phyloP scores from a whole-genome alignment of 2,329 filamentous ascomycete species.

The Stromatinia cepivora region DNA sequence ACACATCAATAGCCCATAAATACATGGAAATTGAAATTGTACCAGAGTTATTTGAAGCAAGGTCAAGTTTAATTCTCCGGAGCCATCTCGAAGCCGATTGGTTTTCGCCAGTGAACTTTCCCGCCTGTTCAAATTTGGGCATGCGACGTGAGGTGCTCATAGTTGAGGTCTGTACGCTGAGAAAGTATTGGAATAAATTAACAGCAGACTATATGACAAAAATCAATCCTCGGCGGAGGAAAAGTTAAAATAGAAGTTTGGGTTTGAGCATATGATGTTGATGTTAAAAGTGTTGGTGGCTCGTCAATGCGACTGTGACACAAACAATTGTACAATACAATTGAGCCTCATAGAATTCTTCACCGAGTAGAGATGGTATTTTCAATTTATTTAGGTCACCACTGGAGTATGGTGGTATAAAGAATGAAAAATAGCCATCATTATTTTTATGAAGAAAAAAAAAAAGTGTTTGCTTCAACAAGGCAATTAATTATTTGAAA shows the following conservation, averaged over 20 bases:
- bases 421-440: not conserved
- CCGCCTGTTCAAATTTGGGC: constrained; percentile 6
- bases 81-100: constrained; percentile 17
- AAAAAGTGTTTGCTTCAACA: not conserved
- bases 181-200: too few species aligned
- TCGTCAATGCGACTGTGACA: not conserved
- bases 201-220: not conserved
- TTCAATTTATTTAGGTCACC: not conserved
- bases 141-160: not conserved
- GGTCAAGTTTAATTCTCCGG: not conserved
- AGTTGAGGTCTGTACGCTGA: not conserved
- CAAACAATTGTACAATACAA: not conserved
- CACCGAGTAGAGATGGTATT: not conserved
- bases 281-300: not conserved
- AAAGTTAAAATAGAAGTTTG: not conserved
- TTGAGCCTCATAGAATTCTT: not conserved
- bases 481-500: not conserved
- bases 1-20: not conserved
- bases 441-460: not conserved
- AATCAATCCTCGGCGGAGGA: not conserved
- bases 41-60: not conserved
- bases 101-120: constrained; percentile 1
- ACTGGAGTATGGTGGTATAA: not conserved
- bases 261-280: not conserved
- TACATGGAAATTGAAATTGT: not conserved